Evolutionary conservation across 306 rosid genomes (phyloP).

Genomic region (Acacia melanoxylon): DNA sequence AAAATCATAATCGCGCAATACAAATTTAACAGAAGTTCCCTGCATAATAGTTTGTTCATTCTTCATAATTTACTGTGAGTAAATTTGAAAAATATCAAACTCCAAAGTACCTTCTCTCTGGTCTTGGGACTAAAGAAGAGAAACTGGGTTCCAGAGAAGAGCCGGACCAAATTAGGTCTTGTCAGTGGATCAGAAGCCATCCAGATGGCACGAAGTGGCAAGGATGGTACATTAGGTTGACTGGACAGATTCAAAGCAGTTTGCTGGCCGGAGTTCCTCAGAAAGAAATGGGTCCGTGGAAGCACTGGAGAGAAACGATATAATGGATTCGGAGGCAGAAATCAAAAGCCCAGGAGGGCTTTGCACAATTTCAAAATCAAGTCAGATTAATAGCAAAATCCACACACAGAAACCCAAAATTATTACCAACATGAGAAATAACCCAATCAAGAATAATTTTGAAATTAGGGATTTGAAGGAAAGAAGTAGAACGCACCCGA

Average conservation of each 20-base stretch:
- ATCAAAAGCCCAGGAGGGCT: slow-evolving; percentile 57
- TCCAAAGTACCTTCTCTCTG: slow-evolving; percentile 65
- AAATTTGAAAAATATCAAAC: not conserved
- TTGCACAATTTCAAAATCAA: too few species aligned
- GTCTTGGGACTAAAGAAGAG: slow-evolving; percentile 73
- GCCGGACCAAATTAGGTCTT: slow-evolving; percentile 51
- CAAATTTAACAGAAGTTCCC: not conserved
- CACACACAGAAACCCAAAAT: too few species aligned
- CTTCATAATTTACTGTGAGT: not conserved
- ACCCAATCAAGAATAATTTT: too few species aligned
- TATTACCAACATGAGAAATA: too few species aligned
- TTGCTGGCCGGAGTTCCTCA: slow-evolving; percentile 53
- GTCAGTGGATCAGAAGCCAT: slow-evolving; percentile 41
- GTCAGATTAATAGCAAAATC: too few species aligned
- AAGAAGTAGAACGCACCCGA: too few species aligned
- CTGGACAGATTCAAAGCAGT: slow-evolving; percentile 53
- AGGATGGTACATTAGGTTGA: slow-evolving; percentile 50
- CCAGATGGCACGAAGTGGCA: slow-evolving; percentile 62
- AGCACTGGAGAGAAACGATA: slow-evolving; percentile 53
- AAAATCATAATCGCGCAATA: not conserved
- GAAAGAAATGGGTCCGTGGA: slow-evolving; percentile 52
- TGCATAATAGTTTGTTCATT: not conserved
- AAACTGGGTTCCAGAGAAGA: slow-evolving; percentile 54
- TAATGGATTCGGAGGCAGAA: slow-evolving; percentile 48
- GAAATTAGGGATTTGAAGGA: too few species aligned